These are phyloP conservation scores for Lasiodiplodia sp. DNA, from an alignment of 2,329 filamentous ascomycete species.

Conservation along the genomic window DNA sequence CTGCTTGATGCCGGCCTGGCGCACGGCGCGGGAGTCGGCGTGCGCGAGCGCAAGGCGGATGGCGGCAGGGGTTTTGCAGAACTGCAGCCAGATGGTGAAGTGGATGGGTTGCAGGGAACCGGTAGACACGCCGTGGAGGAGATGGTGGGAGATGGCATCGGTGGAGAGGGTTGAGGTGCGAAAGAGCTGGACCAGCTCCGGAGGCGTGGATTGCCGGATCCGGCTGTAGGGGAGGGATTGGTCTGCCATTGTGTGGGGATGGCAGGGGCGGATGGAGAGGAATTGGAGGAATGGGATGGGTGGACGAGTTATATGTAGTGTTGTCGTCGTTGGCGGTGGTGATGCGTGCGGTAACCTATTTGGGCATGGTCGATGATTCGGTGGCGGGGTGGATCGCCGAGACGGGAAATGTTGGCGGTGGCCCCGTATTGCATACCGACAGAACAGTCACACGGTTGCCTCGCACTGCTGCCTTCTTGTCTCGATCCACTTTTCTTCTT, in stretches of 20 bases:
- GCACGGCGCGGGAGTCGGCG: conserved; percentile 36
- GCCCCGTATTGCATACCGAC: too few relatives aligned
- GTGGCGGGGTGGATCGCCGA: too few relatives aligned
- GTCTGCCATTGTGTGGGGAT: background rate
- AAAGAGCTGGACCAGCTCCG: background rate
- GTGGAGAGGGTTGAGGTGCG: background rate
- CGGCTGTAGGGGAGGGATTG: background rate
- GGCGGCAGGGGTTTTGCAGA: conserved; percentile 35
- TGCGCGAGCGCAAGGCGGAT: conserved; percentile 37
- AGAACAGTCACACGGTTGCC: too few relatives aligned
- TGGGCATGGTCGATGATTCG: too few relatives aligned
- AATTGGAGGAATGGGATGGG: too few relatives aligned
- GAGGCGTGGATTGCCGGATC: background rate
- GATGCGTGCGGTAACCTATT: too few relatives aligned
- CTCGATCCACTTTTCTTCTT: too few relatives aligned
- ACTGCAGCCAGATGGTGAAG: conserved; percentile 39
- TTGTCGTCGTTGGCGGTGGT: too few relatives aligned
- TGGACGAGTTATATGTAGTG: too few relatives aligned
- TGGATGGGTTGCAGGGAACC: conserved; percentile 35
- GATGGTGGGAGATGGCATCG: background rate
- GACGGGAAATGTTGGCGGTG: too few relatives aligned
- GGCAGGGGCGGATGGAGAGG: too few relatives aligned
- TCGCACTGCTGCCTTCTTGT: too few relatives aligned
- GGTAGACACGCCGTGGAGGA: conserved; percentile 30
- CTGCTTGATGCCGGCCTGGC: conserved; percentile 35